Evolutionary conservation across 331 rosid species (phyloP).

Genomic region (Spiraea crenata): DNA sequence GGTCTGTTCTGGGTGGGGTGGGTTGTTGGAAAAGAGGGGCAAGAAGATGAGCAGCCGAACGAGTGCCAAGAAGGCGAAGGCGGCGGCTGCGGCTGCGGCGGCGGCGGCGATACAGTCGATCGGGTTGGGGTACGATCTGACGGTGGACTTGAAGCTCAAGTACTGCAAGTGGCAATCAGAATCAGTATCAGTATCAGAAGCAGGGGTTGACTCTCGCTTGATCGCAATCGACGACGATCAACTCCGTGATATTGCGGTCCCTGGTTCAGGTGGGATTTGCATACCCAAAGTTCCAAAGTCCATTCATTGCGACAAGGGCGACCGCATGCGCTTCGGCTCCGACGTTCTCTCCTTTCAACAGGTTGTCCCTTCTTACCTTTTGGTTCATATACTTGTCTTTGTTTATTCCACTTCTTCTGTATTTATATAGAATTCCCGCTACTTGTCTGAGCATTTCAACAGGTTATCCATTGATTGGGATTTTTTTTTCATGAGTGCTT

Average conservation of each 20-base stretch:
- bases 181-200: neutral
- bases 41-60: neutral
- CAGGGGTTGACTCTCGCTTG: conserved; percentile 36
- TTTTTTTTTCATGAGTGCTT: neutral
- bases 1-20: neutral
- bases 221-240: conserved; percentile 41
- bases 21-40: neutral
- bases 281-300: conserved; percentile 71
- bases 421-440: too few species aligned
- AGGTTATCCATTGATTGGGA: too few species aligned
- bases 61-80: conserved; percentile 31
- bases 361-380: conserved; percentile 26
- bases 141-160: conserved; percentile 63
- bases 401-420: neutral
- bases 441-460: too few species aligned
- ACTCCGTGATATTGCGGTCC: conserved; percentile 46
- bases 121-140: conserved; percentile 73
- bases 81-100: conserved; percentile 34
- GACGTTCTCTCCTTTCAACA: conserved; percentile 80
- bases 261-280: conserved; percentile 56
- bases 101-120: conserved; percentile 42
- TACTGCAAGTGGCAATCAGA: conserved; percentile 41
- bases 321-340: conserved; percentile 65
- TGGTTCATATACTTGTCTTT: neutral
- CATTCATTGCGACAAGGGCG: conserved; percentile 79